A percentile compares a stretch with the other conserved stretches of the same genome.
Evolutionary conservation across 2,329 filamentous ascomycete species (phyloP).

Genomic region (Thelonectria rubi): DNA sequence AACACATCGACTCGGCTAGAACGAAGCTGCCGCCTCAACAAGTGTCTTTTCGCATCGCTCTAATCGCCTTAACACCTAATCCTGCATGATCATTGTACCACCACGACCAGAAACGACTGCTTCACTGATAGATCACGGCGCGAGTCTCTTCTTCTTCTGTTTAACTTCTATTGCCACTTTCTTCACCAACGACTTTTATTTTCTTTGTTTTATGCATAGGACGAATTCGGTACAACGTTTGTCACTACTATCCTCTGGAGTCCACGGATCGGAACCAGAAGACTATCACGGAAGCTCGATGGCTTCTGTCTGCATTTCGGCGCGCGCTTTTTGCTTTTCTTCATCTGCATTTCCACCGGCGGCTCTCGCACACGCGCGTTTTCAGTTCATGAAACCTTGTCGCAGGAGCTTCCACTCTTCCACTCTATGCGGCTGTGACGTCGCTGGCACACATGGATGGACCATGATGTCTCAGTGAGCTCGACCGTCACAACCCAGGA

Average conservation of each 20-base stretch:
- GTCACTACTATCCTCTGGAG: conserved; percentile 31
- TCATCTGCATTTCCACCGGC: conserved; percentile 34
- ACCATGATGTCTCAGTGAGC: conserved; percentile 34
- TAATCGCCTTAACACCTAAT: conserved; percentile 33
- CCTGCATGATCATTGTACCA: conserved; percentile 39
- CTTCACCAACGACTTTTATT: conserved; percentile 23
- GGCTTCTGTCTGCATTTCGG: conserved; percentile 34
- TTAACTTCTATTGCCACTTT: conserved; percentile 33
- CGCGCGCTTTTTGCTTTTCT: conserved; percentile 35
- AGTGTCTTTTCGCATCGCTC: conserved; percentile 22
- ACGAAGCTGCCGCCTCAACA: conserved; percentile 27
- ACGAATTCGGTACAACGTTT: conserved; percentile 29
- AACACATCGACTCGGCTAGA: conserved; percentile 22
- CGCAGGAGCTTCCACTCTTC: conserved; percentile 30
- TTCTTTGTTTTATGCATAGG: conserved; percentile 38
- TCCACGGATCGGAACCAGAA: conserved; percentile 31
- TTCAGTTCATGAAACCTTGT: conserved; percentile 37
- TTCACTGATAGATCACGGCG: conserved; percentile 42
- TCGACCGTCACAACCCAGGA: conserved; percentile 28
- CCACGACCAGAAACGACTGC: conserved; percentile 42
- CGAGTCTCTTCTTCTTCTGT: conserved; percentile 36
- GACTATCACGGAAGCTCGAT: conserved; percentile 19
- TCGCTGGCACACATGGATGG: conserved; percentile 33
- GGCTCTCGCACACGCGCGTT: conserved; percentile 27
- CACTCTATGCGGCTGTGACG: conserved; percentile 30